phyloP scores from a whole-genome alignment of 768 basidiomycete species.

The Strobilomyces echinocephalus region DNA sequence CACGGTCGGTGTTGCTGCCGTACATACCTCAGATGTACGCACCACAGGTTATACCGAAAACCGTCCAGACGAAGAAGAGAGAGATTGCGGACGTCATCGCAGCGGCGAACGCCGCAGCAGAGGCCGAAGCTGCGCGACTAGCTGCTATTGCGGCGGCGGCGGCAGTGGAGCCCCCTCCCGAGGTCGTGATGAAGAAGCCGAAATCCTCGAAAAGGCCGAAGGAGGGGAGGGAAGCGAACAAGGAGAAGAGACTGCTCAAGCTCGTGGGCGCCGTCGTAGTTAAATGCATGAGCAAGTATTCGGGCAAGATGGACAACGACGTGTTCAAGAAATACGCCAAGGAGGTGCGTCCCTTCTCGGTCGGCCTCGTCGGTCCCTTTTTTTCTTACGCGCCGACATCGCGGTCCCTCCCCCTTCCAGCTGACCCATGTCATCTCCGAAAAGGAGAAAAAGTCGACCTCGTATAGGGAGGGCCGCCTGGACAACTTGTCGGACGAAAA shows the following conservation, averaged over 20 bases:
- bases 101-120: constrained; percentile 33
- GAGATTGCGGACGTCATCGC: constrained; percentile 41
- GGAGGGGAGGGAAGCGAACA: constrained; percentile 60
- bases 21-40: background rate
- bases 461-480: constrained; percentile 68
- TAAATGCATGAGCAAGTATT: constrained; percentile 87
- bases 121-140: constrained; percentile 29
- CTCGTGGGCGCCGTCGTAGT: constrained; percentile 89
- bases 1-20: background rate
- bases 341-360: constrained; percentile 53
- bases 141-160: constrained; percentile 25
- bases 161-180: constrained; percentile 8
- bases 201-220: constrained; percentile 37
- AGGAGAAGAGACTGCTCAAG: constrained; percentile 80
- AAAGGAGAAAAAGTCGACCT: constrained; percentile 90
- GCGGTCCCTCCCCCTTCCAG: constrained; percentile 37
- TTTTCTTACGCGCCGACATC: constrained; percentile 2
- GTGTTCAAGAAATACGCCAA: constrained; percentile 93
- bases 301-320: constrained; percentile 68
- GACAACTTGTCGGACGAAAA: constrained; percentile 85
- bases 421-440: constrained; percentile 83
- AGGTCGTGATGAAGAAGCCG: constrained; percentile 23
- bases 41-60: background rate
- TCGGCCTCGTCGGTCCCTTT: background rate
- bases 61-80: constrained; percentile 10